These are phyloP conservation scores for Phoma sp. DNA, from an alignment of 2,329 filamentous ascomycete genomes.

Conservation along the genomic window DNA sequence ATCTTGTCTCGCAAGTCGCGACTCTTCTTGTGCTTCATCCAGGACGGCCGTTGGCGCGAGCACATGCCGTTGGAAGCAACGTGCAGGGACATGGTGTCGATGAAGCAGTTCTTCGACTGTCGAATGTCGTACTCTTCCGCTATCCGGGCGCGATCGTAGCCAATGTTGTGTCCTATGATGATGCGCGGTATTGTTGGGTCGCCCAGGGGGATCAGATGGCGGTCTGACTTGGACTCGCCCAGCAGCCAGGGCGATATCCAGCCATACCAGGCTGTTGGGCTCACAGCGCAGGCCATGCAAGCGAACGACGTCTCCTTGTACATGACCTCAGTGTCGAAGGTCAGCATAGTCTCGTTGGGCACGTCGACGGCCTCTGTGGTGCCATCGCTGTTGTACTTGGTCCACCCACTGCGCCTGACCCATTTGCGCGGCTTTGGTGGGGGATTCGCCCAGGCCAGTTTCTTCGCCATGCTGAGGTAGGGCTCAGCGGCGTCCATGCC, in stretches of 20 bases:
- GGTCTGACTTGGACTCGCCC: conserved; percentile 76
- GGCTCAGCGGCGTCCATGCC: conserved; percentile 88
- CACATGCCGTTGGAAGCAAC: conserved; percentile 99
- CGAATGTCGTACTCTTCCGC: conserved; percentile 85
- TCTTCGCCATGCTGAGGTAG: conserved; percentile 75
- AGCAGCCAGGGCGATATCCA: conserved; percentile 97
- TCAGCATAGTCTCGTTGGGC: conserved; percentile 81
- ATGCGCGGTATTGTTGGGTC: conserved; percentile 75
- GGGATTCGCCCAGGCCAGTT: conserved; percentile 69
- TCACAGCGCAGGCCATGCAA: conserved; percentile 94
- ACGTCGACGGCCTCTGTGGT: conserved; percentile 73
- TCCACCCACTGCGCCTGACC: conserved; percentile 86
- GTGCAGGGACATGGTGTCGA: conserved; percentile 98
- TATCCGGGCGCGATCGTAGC: conserved; percentile 89
- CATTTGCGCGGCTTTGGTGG: conserved; percentile 73
- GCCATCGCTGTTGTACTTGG: conserved; percentile 83
- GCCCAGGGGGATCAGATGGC: conserved; percentile 86
- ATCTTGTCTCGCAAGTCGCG: conserved; percentile 82
- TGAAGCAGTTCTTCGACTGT: conserved; percentile 83
- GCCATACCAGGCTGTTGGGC: conserved; percentile 91
- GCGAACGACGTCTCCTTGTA: conserved; percentile 92
- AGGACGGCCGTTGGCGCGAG: conserved; percentile 91
- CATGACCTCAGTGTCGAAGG: conserved; percentile 96
- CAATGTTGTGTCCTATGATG: conserved; percentile 92
- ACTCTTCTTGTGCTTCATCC: conserved; percentile 96